Conservation (phyloP, 2,329 filamentous ascomycete species). For the Pseudogymnoascus sp. region DNA sequence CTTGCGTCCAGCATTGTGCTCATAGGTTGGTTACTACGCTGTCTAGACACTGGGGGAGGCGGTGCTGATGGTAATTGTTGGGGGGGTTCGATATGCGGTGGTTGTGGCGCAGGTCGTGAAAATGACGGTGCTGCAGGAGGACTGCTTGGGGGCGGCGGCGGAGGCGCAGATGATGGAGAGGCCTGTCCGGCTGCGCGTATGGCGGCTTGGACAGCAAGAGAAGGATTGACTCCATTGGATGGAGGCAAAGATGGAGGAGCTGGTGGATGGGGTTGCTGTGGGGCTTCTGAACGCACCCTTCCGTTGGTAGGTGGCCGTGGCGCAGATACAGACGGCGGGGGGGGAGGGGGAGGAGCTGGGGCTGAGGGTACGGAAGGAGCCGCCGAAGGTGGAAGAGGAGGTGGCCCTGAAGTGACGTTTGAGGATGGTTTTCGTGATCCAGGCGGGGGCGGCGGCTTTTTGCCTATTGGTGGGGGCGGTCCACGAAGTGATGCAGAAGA, state of each 20-base stretch:
- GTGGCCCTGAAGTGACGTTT: conserved; percentile 35
- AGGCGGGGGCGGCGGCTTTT: conserved; percentile 60
- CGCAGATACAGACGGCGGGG: conserved; percentile 21
- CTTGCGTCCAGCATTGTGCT: conserved; percentile 65
- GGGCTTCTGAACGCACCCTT: conserved; percentile 17
- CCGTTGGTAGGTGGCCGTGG: conserved; percentile 21
- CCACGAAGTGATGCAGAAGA: conserved; percentile 53
- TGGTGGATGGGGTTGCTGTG: conserved; percentile 25
- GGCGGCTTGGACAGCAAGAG: conserved; percentile 37
- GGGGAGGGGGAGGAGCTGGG: conserved; percentile 30
- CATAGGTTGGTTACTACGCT: conserved; percentile 35
- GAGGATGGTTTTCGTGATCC: conserved; percentile 48
- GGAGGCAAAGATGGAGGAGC: conserved; percentile 31
- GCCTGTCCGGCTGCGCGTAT: conserved; percentile 37
- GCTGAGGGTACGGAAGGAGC: conserved; percentile 29
- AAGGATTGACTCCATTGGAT: conserved; percentile 25
- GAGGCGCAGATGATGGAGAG: conserved; percentile 30
- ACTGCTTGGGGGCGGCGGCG: conserved; percentile 34
- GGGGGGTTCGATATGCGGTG: conserved; percentile 28
- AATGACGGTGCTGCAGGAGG: conserved; percentile 34
- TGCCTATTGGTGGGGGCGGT: conserved; percentile 69
- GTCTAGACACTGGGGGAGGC: conserved; percentile 30
- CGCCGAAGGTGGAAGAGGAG: conserved; percentile 31
- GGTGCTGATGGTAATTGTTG: conserved; percentile 33
- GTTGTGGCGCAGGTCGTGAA: conserved; percentile 29